These are phyloP conservation scores for Antitrichia curtipendula DNA, from an alignment of 225 moss, liverwort and hornwort species.

Conservation along the genomic window DNA sequence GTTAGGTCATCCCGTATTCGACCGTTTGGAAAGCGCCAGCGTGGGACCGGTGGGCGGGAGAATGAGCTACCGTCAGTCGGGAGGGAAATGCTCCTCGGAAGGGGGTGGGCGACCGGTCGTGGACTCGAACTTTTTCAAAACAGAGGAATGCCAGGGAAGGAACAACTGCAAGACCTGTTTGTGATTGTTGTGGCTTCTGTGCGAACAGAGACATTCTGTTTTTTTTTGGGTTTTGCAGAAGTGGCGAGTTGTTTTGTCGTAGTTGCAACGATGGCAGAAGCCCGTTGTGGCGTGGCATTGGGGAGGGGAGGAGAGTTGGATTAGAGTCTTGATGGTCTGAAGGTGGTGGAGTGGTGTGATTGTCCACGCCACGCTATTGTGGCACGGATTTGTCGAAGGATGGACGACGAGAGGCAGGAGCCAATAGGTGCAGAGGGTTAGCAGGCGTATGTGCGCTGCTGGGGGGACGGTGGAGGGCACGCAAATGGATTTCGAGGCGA, in stretches of 20 bases:
- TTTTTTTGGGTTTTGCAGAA: neutral
- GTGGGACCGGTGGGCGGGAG: constrained; percentile 3
- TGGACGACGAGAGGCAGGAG: neutral
- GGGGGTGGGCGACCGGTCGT: constrained; percentile 3
- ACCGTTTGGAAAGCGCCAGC: constrained; percentile 39
- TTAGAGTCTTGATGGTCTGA: neutral
- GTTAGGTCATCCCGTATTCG: constrained; percentile 23
- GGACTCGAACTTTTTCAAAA: neutral
- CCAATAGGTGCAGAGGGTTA: neutral
- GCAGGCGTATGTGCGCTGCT: neutral
- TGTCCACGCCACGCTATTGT: neutral
- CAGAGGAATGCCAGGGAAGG: neutral
- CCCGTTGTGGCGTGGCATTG: neutral
- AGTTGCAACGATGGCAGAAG: neutral
- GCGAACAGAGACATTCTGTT: neutral
- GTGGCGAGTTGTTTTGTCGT: neutral
- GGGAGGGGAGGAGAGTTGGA: neutral
- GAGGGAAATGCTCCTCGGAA: fast-evolving
- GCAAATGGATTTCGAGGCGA: neutral
- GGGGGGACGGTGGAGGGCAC: neutral
- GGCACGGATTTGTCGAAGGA: neutral
- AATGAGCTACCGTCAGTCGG: neutral
- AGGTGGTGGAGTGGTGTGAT: neutral
- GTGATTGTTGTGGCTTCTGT: neutral
- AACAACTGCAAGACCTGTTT: neutral